These are phyloP conservation scores for Aureobasidium sp. DNA, from an alignment of 2,329 filamentous ascomycete genomes.

Conservation along the genomic window DNA sequence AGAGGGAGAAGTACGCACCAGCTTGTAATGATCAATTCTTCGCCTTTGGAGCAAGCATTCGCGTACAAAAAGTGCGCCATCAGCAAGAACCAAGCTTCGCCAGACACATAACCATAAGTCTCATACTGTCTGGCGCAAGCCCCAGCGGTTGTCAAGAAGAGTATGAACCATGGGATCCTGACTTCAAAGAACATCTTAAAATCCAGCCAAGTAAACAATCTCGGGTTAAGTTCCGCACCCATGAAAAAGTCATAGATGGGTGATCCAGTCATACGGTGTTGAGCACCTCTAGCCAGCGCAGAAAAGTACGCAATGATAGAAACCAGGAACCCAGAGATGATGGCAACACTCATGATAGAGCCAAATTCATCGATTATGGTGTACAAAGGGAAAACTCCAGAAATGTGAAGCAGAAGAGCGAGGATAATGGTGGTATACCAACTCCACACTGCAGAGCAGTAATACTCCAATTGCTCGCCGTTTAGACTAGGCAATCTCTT, in stretches of 20 bases:
- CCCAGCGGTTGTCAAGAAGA: conserved; percentile 65
- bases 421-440: conserved; percentile 74
- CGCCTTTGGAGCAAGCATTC: conserved; percentile 79
- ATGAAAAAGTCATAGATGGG: conserved; percentile 77
- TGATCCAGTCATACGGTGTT: conserved; percentile 82
- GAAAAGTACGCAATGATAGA: conserved; percentile 75
- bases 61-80: conserved; percentile 83
- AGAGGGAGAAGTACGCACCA: conserved; percentile 45
- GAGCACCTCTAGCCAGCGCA: conserved; percentile 64
- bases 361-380: conserved; percentile 88
- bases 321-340: conserved; percentile 75
- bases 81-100: conserved; percentile 73
- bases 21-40: conserved; percentile 76
- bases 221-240: conserved; percentile 72
- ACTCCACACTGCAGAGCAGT: conserved; percentile 77
- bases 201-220: conserved; percentile 63
- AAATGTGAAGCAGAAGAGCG: conserved; percentile 63
- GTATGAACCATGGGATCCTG: conserved; percentile 77
- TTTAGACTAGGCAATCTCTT: conserved; percentile 72
- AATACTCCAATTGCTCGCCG: conserved; percentile 78
- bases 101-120: conserved; percentile 71
- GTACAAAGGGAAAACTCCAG: conserved; percentile 74
- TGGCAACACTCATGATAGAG: conserved; percentile 78
- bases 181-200: conserved; percentile 92
- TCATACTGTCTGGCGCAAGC: conserved; percentile 73